Evolutionary conservation across 257 asterid genomes (phyloP).

Genomic region (Fraxinus pennsylvanica): DNA sequence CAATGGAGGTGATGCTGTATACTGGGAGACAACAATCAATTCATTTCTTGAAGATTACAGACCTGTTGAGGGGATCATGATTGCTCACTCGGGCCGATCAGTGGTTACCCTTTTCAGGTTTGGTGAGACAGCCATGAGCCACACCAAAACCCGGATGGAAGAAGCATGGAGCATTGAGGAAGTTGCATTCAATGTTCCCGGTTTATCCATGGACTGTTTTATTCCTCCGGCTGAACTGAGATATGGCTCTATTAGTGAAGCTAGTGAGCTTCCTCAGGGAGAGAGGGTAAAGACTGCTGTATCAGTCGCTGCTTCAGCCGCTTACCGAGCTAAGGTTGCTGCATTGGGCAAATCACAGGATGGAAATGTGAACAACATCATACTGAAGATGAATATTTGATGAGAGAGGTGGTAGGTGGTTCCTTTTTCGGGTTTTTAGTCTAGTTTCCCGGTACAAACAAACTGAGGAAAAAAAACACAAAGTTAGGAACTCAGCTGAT

Average conservation of each 20-base stretch:
- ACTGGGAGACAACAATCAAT: conserved; percentile 73
- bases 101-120: conserved; percentile 70
- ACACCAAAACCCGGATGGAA: conserved; percentile 77
- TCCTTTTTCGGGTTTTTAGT: conserved; percentile 25
- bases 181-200: conserved; percentile 68
- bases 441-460: conserved; percentile 33
- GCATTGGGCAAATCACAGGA: conserved; percentile 40
- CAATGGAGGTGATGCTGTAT: conserved; percentile 66
- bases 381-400: conserved; percentile 45
- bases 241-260: conserved; percentile 46
- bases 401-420: not conserved
- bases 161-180: conserved; percentile 74
- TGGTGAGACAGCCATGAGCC: conserved; percentile 81
- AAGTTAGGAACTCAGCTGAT: conserved; percentile 35
- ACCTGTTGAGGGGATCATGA: conserved; percentile 76
- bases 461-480: conserved; percentile 31
- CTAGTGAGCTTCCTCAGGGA: conserved; percentile 55
- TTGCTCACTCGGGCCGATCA: conserved; percentile 73
- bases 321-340: conserved; percentile 53
- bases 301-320: conserved; percentile 48
- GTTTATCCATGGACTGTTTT: conserved; percentile 66
- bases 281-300: conserved; percentile 41
- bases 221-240: conserved; percentile 75
- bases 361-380: conserved; percentile 35
- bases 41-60: conserved; percentile 69